Base-by-base conservation (phyloP, 257 asterid species). In the Capsicum chinense region DNA sequence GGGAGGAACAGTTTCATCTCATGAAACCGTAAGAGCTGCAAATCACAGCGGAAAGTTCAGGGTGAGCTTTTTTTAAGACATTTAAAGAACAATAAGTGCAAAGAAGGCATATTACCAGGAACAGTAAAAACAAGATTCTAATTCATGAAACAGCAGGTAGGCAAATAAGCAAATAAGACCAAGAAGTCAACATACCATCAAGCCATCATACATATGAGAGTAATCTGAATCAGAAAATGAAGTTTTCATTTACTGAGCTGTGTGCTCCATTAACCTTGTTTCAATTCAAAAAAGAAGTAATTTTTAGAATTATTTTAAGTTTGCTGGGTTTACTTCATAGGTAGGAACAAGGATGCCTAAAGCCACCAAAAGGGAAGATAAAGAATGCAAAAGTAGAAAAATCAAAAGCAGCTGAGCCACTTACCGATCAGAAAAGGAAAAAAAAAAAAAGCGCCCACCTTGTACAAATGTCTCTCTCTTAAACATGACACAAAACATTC, bases 121-220 rank as follows among this genome's bases (percentile, higher is more conserved):
- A 62, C 39, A 21, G 26, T 21, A 3, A 42, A 62, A 62, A 19
- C 1, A 19, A 21, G 2, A 6, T 2, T 11, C 26, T 21, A 26
- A 10, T 26, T 63, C 42, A 63, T 63, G 42, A 63, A 26, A 10
- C 37, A 74, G 33, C 33, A 26, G 33, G 33, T 26, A 26, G 33
- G 1, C 33, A 26, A 26, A 26, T 26, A 26, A 26, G n/a, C 42
- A 68, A 26, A 21, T 11, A 74, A 74, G 81, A 74, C 81, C 9
- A 19, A 76, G 21, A 76, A 76, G 48, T 52, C 62, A 76, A 52
- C 81, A 76, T 76, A 76, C 81, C 81, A 76, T 52, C 17, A 52
- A 21, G 6, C 52, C 81, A 48, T 6, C 47, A 76, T 21, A 76
- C 14, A 73, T 59, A 48, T 52, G 63, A 26, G 33, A 26, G 33